These are phyloP conservation scores for Saturnispora bothae DNA, from an alignment of 805 yeast species.

Conservation along the genomic window DNA sequence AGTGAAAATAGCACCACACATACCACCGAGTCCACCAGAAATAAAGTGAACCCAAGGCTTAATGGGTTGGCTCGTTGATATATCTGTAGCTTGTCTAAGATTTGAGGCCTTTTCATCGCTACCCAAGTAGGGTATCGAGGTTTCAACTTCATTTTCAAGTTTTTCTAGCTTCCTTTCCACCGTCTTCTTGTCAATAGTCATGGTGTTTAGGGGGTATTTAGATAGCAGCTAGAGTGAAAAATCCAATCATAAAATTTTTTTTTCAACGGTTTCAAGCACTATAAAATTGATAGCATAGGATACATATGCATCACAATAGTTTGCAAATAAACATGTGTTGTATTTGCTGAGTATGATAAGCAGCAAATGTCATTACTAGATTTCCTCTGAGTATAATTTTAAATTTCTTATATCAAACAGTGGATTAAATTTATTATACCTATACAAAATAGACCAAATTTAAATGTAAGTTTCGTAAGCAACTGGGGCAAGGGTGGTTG, in stretches of 20 bases:
- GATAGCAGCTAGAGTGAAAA: not conserved
- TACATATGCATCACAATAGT: no score
- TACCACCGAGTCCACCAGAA: slow-evolving; percentile 93
- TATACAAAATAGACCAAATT: slow-evolving; percentile 8
- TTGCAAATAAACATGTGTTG: no score
- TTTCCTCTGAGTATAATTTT: no score
- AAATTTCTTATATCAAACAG: not conserved
- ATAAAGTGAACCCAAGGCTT: slow-evolving; percentile 71
- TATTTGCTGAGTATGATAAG: no score
- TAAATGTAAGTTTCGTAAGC: slow-evolving; percentile 99
- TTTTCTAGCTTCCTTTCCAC: slow-evolving; percentile 14
- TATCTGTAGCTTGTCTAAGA: slow-evolving; percentile 26
- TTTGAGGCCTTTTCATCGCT: slow-evolving; percentile 65
- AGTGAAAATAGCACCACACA: slow-evolving; percentile 93
- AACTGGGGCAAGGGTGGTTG: slow-evolving; percentile 98
- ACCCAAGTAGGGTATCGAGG: slow-evolving; percentile 51
- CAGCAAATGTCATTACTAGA: no score
- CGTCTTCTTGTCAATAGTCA: slow-evolving; percentile 5
- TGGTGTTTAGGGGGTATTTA: not conserved
- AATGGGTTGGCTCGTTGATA: slow-evolving; percentile 22
- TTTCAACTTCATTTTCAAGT: slow-evolving; percentile 38
- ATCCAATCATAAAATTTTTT: slow-evolving; percentile 4
- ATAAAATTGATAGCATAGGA: no score
- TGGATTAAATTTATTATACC: slow-evolving; percentile 1
- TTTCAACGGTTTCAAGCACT: not conserved